Percentiles rank a stretch among this genome's conserved stretches.
Evolutionary conservation across 352 stramenopile genomes (phyloP).

Genomic region (Aphanomyces invadans): DNA sequence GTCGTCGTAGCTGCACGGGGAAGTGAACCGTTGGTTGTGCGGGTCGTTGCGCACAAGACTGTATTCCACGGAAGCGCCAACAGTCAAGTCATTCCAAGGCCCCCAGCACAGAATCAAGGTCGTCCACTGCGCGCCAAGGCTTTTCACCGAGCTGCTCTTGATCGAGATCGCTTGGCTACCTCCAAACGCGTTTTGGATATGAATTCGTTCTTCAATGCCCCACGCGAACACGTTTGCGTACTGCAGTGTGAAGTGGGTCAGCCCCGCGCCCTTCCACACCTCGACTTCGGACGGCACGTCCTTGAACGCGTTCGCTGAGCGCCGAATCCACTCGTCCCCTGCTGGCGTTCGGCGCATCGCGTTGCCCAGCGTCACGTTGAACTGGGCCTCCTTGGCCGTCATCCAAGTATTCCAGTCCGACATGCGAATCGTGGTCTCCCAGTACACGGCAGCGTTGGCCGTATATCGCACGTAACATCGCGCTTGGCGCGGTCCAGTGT

Average conservation of each 20-base stretch:
- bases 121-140: background rate
- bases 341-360: background rate
- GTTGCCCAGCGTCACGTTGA: background rate
- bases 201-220: slow-evolving; percentile 5
- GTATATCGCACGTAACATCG: slow-evolving; percentile 1
- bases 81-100: background rate
- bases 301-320: background rate
- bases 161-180: background rate
- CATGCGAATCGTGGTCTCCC: background rate
- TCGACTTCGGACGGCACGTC: background rate
- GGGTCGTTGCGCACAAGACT: background rate
- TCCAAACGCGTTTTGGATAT: slow-evolving; percentile 8
- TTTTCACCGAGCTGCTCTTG: background rate
- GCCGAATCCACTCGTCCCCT: background rate
- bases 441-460: slow-evolving; percentile 6
- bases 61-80: background rate
- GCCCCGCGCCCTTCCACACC: background rate
- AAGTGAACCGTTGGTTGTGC: background rate
- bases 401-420: background rate
- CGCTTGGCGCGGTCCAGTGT: background rate
- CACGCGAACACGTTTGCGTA: slow-evolving; percentile 5
- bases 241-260: background rate
- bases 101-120: background rate
- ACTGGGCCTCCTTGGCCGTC: background rate
- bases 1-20: background rate